These are phyloP conservation scores for Apophysomyces ossiformis DNA, from an alignment of 371 early-diverging fungal genomes.

Conservation along the genomic window DNA sequence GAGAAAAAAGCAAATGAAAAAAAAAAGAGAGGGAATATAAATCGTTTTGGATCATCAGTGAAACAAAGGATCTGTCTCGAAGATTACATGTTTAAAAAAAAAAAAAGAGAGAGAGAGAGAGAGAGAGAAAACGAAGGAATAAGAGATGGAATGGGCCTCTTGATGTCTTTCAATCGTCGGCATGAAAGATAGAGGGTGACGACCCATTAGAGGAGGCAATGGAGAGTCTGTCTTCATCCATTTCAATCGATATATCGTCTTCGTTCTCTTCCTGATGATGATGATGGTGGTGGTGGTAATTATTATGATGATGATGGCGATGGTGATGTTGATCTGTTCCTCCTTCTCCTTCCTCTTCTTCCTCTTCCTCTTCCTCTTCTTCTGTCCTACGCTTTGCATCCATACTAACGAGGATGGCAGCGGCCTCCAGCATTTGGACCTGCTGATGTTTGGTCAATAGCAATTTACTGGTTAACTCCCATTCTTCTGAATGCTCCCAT, in stretches of 20 bases:
- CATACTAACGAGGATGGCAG: slow-evolving; percentile 68
- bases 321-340: slow-evolving; percentile 20
- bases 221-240: slow-evolving; percentile 16
- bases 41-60: too few relatives aligned
- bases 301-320: slow-evolving; percentile 10
- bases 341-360: slow-evolving; percentile 32
- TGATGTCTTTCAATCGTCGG: not conserved
- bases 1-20: too few relatives aligned
- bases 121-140: not conserved
- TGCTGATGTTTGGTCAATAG: slow-evolving; percentile 77
- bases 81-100: not conserved
- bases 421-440: slow-evolving; percentile 78
- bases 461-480: slow-evolving; percentile 68
- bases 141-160: not conserved
- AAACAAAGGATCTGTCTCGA: too few relatives aligned
- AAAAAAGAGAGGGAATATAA: too few relatives aligned
- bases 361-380: slow-evolving; percentile 29
- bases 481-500: slow-evolving; percentile 75
- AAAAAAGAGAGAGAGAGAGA: not conserved
- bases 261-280: slow-evolving; percentile 15
- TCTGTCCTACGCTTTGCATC: slow-evolving; percentile 26
- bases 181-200: slow-evolving; percentile 5
- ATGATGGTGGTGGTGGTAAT: slow-evolving; percentile 4
- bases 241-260: slow-evolving; percentile 21
- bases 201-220: slow-evolving; percentile 6